Base-by-base conservation (phyloP, 768 basidiomycete species). In the Pleurotus eryngii region DNA sequence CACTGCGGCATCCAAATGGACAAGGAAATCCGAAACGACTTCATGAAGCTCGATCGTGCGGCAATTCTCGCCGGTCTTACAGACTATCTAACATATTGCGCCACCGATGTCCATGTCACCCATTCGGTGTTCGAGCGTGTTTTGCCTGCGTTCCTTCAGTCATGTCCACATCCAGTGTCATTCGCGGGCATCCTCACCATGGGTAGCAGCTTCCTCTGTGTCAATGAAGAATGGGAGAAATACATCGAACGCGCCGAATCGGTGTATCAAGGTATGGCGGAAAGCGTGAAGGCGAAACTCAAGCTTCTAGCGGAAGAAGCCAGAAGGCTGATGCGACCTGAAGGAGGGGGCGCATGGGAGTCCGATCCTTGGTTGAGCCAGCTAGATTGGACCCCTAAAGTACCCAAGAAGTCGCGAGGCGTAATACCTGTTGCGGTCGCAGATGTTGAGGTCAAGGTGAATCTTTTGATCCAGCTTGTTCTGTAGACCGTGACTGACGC, bases 381-480 rank as follows among this genome's bases (percentile, higher is more conserved):
- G 69, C 76, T 98, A 57, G 95, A 99, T 68, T 98, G 97, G 97
- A 87, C 91, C 1, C 92, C 92, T 1, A 98, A 98, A 70, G 76
- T 80, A 5, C 85, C 84, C 0, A 80, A 82, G 38, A 84, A 85
- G 68, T 85, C 87, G 7, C 76, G 90, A 65, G 89, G 89, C 0
- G 66, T 24, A 17, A 15, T 17, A 22, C 35, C 47, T n/a, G 11
- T 9, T 27, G 12, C 27, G 38, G 49, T 50, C 11, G 30, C 8
- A 35, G 30, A 57, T 5, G 60, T 60, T 24, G 64, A 63, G 59
- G 64, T 67, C 17, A n/a, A 17, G 27, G 15, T 46, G n/a, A 24
- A 27, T 49, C 18, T 27, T 27, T 46, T 43, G 3, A 18, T 59
- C 27, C 55, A 18, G 15, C 14, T 7, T 18, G 14, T 35, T 37